Evolutionary conservation across 2,329 filamentous ascomycete species (phyloP).

Genomic region (Trichophyton schoenleinii): DNA sequence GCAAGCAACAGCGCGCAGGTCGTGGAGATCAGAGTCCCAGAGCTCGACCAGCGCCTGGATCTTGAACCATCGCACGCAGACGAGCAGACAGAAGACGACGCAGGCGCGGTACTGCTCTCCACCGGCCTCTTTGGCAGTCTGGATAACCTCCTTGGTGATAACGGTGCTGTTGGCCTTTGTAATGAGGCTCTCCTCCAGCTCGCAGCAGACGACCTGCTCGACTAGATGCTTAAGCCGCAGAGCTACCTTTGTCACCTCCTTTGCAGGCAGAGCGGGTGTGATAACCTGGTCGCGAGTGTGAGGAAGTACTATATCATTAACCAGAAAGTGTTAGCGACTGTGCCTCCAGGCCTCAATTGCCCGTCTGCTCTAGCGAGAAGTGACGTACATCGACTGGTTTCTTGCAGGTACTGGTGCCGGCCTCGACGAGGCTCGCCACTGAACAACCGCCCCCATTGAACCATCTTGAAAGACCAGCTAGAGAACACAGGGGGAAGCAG

Average conservation of each 20-base stretch:
- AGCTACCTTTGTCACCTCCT: conserved; percentile 78
- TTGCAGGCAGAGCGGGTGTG: conserved; percentile 56
- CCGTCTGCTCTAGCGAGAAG: neutral
- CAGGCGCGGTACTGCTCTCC: conserved; percentile 61
- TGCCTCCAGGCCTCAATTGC: neutral
- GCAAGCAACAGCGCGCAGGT: conserved; percentile 66
- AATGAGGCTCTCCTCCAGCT: conserved; percentile 63
- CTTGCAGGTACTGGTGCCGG: conserved; percentile 23
- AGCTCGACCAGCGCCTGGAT: conserved; percentile 68
- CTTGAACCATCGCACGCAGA: conserved; percentile 64
- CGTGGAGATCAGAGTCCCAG: conserved; percentile 81
- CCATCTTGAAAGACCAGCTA: conserved; percentile 20
- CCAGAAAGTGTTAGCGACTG: neutral
- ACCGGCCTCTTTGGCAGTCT: conserved; percentile 71
- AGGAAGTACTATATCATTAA: conserved; percentile 29
- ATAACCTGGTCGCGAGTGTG: conserved; percentile 26
- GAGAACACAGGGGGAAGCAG: too few relatives aligned
- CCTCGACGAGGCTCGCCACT: conserved; percentile 12
- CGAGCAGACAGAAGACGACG: conserved; percentile 70
- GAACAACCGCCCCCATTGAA: conserved; percentile 28
- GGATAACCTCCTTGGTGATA: conserved; percentile 67
- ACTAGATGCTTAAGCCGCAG: conserved; percentile 83
- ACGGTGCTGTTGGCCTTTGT: conserved; percentile 72
- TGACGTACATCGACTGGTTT: conserved; percentile 29
- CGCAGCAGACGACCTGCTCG: conserved; percentile 79